phyloP scores from a whole-genome alignment of 2,329 filamentous ascomycete genomes.

The Pseudogymnoascus sp. region DNA sequence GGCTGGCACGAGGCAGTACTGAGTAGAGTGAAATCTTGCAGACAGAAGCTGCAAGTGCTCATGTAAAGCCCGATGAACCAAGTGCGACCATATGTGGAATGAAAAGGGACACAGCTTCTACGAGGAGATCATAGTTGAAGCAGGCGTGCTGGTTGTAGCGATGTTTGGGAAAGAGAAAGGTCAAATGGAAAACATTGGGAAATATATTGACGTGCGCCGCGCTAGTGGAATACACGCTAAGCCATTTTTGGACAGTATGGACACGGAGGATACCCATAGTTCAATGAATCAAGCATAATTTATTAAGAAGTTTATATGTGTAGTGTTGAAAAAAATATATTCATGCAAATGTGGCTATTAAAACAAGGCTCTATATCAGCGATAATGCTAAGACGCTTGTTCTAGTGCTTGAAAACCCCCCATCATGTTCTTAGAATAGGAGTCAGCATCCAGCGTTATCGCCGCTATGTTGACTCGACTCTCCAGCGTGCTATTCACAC shows the following conservation, averaged over 20 bases:
- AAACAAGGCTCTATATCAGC: background rate
- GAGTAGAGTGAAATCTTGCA: background rate
- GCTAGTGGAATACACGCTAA: background rate
- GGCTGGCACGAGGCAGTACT: background rate
- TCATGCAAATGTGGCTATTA: background rate
- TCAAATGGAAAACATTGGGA: slow-evolving; percentile 1
- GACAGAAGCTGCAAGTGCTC: background rate
- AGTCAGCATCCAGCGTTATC: slow-evolving; percentile 56
- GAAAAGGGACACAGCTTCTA: background rate
- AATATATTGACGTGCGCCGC: slow-evolving; percentile 3
- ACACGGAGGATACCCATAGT: background rate
- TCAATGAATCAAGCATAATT: background rate
- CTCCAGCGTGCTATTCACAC: slow-evolving; percentile 58
- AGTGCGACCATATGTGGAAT: background rate
- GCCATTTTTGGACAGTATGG: background rate
- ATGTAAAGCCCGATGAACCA: background rate
- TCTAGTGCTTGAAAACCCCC: slow-evolving; percentile 9
- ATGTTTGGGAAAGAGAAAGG: slow-evolving; percentile 5
- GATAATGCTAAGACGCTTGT: background rate
- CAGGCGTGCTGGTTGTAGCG: background rate
- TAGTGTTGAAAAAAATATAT: background rate
- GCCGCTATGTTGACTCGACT: slow-evolving; percentile 54
- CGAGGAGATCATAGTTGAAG: background rate
- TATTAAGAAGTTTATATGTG: background rate
- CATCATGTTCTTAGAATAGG: slow-evolving; percentile 43